Evolutionary conservation across 1,139 yeast species (phyloP).

Genomic region (Sugiyamaella grinbergsii): DNA sequence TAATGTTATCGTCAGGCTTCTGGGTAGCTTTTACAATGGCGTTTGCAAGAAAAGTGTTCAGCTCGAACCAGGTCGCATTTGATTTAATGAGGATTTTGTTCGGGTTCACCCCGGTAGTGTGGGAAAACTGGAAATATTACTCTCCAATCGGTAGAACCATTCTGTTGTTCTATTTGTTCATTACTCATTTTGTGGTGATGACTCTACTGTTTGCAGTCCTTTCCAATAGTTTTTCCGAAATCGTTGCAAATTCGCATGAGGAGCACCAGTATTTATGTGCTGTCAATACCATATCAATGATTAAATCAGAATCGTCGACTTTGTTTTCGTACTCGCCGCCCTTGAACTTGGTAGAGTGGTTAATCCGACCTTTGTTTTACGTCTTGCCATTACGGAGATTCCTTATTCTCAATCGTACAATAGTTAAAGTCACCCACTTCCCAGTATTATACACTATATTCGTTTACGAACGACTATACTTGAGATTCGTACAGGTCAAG

Average conservation of each 20-base stretch:
- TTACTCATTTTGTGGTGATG: conserved; percentile 59
- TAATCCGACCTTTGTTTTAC: conserved; percentile 41
- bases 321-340: conserved; percentile 47
- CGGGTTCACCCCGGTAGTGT: conserved; percentile 66
- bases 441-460: conserved; percentile 43
- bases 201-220: conserved; percentile 63
- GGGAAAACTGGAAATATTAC: conserved; percentile 60
- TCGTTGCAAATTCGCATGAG: conserved; percentile 44
- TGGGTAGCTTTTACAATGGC: conserved; percentile 58
- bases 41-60: conserved; percentile 49
- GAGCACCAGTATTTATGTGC: conserved; percentile 46
- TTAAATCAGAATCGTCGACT: conserved; percentile 45
- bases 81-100: conserved; percentile 59
- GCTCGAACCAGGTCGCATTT: conserved; percentile 55
- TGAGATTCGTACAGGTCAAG: conserved; percentile 25
- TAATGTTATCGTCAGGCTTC: conserved; percentile 59
- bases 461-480: conserved; percentile 40
- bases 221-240: conserved; percentile 44
- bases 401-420: conserved; percentile 41
- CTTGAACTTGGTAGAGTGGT: conserved; percentile 42
- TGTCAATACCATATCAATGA: conserved; percentile 46
- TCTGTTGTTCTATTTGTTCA: conserved; percentile 56
- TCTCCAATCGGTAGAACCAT: conserved; percentile 53
- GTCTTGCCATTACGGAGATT: conserved; percentile 41
- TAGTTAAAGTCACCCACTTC: conserved; percentile 45